Evolutionary conservation across 2,329 filamentous ascomycete genomes (phyloP), one percentile per base, ranked within the genome.

Genomic region (Fusarium paranaense): DNA sequence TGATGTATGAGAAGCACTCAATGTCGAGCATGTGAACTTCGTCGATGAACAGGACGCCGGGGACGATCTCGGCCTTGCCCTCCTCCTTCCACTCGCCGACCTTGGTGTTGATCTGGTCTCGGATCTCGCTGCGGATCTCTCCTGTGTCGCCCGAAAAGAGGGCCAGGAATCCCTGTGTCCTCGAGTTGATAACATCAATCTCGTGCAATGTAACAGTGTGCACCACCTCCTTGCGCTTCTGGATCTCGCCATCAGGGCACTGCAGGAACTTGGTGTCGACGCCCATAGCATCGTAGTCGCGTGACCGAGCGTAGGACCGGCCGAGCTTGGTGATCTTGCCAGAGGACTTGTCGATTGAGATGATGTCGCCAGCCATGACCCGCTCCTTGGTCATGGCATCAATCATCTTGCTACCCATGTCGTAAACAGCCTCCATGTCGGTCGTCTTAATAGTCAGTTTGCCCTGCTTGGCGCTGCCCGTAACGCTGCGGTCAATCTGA

Each of bases 11-110:
- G 87, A 98, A 99, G 87, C 96, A 98, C 84, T 99, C 97, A 74
- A 98, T 98, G 82, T 99, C 97, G 67, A 99, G 93, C 96, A 99
- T 98, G 87, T 99, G 97, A 6, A 99, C 96, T 86, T 99, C 97
- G 80, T 99, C 97, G 80, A 99, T 97, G 87, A 99, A 99, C 9
- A 99, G 87, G 9, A 99, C 97, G 54, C 97, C 97, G 0, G 97
- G 97, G 1, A 99, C 95, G 64, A 99, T 98, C 85, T 97, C 95
- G 4, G 97, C 97, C 84, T 99, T 99, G 85, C 97, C 97, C 85
- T 99, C 97, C 84, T 99, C 97, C 85, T 97, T 98, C 97, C 97
- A 99, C 85, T 99, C 97, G 57, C 93, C 95, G 3, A 99, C 95
- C 85, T 99, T 99, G 77, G 94, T 98, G 86, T 99, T 97, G 88